phyloP scores from a whole-genome alignment of 768 basidiomycete species.

The Exidia glandulosa region DNA sequence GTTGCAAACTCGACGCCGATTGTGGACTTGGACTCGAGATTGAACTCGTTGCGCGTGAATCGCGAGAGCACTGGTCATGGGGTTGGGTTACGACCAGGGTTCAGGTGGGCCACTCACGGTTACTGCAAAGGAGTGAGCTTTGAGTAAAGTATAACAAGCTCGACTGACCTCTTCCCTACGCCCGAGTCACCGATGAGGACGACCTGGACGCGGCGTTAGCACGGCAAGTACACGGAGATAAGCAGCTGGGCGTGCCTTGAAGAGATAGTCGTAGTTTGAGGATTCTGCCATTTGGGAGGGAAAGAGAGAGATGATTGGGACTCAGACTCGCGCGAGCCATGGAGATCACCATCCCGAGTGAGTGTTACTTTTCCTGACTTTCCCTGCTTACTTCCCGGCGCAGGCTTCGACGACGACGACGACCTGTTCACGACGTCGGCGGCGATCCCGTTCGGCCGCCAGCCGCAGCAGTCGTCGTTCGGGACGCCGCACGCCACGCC shows the following conservation, averaged over 20 bases:
- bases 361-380: no score
- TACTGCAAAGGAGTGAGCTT: constrained; percentile 27
- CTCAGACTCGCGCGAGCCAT: no score
- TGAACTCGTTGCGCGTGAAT: constrained; percentile 99
- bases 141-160: constrained; percentile 30
- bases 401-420: constrained; percentile 76
- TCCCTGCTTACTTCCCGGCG: no score
- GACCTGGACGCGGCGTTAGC: constrained; percentile 41
- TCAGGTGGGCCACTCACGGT: constrained; percentile 36
- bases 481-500: constrained; percentile 22
- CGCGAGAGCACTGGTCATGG: constrained; percentile 79
- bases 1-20: constrained; percentile 99
- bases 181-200: constrained; percentile 99
- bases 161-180: constrained; percentile 99
- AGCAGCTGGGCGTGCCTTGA: constrained; percentile 61
- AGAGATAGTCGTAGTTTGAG: constrained; percentile 96
- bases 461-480: constrained; percentile 11
- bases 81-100: background rate
- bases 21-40: constrained; percentile 96
- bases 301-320: background rate
- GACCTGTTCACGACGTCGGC: constrained; percentile 31
- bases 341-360: no score
- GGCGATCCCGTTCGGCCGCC: constrained; percentile 28
- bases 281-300: constrained; percentile 87
- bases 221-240: background rate